phyloP scores from a whole-genome alignment of 2,329 filamentous ascomycete genomes.

The Fusarium guadeloupense region DNA sequence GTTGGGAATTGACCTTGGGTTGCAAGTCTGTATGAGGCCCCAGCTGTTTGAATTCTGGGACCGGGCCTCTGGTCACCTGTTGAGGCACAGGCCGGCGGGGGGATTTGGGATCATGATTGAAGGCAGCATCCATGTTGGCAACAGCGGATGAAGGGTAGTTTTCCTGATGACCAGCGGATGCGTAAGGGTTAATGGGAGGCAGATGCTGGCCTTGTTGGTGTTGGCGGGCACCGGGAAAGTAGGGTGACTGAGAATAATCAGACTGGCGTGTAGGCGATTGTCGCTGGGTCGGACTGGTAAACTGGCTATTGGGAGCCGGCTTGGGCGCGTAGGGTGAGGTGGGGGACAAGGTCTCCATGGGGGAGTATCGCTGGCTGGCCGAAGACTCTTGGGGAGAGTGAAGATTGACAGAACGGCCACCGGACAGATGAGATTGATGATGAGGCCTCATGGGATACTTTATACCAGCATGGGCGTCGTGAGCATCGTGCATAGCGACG shows the following conservation, averaged over 20 bases:
- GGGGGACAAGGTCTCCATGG: slow-evolving; percentile 89
- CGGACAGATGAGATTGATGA: slow-evolving; percentile 76
- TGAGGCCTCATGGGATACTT: slow-evolving; percentile 86
- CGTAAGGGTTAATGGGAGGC: slow-evolving; percentile 76
- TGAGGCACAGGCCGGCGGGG: slow-evolving; percentile 63
- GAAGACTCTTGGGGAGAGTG: slow-evolving; percentile 76
- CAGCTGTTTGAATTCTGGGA: slow-evolving; percentile 88
- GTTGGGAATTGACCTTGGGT: slow-evolving; percentile 86
- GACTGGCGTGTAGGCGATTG: slow-evolving; percentile 81
- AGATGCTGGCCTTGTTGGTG: slow-evolving; percentile 69
- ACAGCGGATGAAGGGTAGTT: slow-evolving; percentile 79
- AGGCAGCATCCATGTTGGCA: slow-evolving; percentile 75
- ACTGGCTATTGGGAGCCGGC: slow-evolving; percentile 67
- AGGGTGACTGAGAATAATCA: slow-evolving; percentile 68
- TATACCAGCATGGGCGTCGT: slow-evolving; percentile 83
- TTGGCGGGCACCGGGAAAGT: slow-evolving; percentile 56
- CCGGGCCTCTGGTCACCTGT: slow-evolving; percentile 68
- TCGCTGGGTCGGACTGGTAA: slow-evolving; percentile 65
- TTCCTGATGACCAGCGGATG: slow-evolving; percentile 66
- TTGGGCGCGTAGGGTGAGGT: slow-evolving; percentile 78
- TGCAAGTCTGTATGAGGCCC: slow-evolving; percentile 77
- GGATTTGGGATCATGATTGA: slow-evolving; percentile 65
- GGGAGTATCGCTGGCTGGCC: slow-evolving; percentile 91
- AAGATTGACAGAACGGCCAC: slow-evolving; percentile 65
- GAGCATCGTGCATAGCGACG: slow-evolving; percentile 85